Conservation (phyloP, 2,329 filamentous ascomycete genomes). For the Didymella arachidicola region DNA sequence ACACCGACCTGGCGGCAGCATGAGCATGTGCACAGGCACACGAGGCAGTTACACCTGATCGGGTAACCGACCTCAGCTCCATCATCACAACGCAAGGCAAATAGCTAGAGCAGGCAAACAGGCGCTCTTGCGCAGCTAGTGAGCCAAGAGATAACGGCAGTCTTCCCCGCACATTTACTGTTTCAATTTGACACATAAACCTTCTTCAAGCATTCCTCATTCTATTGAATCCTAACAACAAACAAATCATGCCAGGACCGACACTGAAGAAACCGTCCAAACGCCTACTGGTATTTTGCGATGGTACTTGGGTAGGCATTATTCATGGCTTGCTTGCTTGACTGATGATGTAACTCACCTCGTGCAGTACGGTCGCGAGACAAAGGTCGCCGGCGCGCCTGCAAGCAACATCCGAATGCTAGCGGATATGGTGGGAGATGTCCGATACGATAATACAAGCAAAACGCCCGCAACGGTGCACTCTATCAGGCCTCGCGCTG, state of each 20-base stretch:
- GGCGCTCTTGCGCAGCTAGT: neutral
- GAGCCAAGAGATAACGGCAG: neutral
- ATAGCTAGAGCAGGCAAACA: conserved; percentile 12
- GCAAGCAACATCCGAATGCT: conserved; percentile 45
- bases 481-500: conserved; percentile 24
- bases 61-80: conserved; percentile 16
- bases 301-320: conserved; percentile 44
- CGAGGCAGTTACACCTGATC: conserved; percentile 29
- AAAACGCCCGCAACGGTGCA: conserved; percentile 32
- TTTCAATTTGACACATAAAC: neutral
- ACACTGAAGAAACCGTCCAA: conserved; percentile 27
- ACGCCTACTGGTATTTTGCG: conserved; percentile 44
- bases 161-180: neutral
- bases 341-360: neutral
- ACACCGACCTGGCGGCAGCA: conserved; percentile 12
- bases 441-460: conserved; percentile 24
- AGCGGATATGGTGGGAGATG: conserved; percentile 43
- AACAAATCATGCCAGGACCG: conserved; percentile 22
- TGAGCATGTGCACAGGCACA: conserved; percentile 21
- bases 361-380: conserved; percentile 40
- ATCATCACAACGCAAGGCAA: conserved; percentile 3
- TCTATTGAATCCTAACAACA: neutral
- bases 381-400: conserved; percentile 36
- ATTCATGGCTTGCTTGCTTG: too few species aligned
- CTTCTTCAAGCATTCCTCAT: neutral